Evolutionary conservation across 805 yeast genomes (phyloP), one percentile per base, ranked within the genome.

Genomic region (Ogataea angusta): DNA sequence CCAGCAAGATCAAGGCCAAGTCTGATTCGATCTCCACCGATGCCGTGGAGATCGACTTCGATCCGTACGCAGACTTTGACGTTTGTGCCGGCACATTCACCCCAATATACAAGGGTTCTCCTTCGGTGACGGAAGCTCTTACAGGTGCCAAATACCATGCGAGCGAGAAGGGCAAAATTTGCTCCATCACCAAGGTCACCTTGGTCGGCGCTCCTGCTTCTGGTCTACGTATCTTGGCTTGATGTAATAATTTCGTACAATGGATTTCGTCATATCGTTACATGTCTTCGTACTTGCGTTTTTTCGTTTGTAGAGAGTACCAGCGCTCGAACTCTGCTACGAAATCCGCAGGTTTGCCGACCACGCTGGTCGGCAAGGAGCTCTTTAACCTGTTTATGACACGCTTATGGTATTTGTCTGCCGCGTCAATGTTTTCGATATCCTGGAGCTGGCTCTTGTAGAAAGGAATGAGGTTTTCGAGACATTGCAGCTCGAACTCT

Each of bases 171-270:
- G 98, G 96, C 37, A 76, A 78, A 53, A 56, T 87, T 26, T 91
- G 95, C 66, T 68, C 67, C 36, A 80, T 93, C 47, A 85, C 97
- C 2, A 63, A 72, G 36, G 70, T 95, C 46, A 83, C 96, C 4
- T 68, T 73, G 39, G 79, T 93, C 49, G 99, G 99, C 14, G 88
- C 91, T 12, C 86, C 93, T 14, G 93, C 95, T 9, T 83, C 96
- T 10, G 98, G 98, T 16, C 73, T 91, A 56, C 80, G 95, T 48
- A 72, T 76, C 15, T 43, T 59, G 41, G 56, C 52, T 19, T 58
- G 40, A 36, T 29, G 33, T 38, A 38, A 12, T 30, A 37, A 37
- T 31, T 38, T 32, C 36, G 41, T 38, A 38, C 31, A 30, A 38
- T 36, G 34, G 37, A 34, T 42, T 21, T 38, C 22, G 25, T 36